Conservation (phyloP, 305 asterid genomes). For the Plantago coronopus region DNA sequence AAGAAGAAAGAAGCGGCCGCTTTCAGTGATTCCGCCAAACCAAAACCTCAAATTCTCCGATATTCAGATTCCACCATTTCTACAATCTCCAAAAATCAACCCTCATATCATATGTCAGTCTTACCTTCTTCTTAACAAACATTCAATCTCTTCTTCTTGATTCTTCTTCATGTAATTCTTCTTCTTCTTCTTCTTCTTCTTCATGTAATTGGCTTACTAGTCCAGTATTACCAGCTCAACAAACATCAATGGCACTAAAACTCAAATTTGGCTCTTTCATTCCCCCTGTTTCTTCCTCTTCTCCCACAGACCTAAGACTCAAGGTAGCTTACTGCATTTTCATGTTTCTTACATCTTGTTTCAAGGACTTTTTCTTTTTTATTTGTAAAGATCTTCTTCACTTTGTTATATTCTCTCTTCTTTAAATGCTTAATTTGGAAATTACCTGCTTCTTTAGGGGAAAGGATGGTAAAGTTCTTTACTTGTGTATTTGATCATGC, state of each 20-base stretch:
- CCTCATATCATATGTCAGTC: background rate
- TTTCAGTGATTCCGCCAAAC: background rate
- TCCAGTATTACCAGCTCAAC: background rate
- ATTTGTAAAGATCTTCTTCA: background rate
- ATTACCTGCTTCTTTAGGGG: slow-evolving; percentile 1
- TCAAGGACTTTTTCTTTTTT: background rate
- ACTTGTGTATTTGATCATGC: too few species aligned
- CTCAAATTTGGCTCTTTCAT: slow-evolving; percentile 20
- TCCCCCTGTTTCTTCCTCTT: slow-evolving; percentile 31
- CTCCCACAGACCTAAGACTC: slow-evolving; percentile 24
- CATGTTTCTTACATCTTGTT: background rate
- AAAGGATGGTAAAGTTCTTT: background rate
- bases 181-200: background rate
- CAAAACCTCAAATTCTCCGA: background rate
- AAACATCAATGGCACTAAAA: slow-evolving; percentile 6
- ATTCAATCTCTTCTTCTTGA: background rate
- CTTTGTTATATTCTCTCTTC: background rate
- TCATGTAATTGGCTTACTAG: background rate
- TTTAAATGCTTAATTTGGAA: background rate
- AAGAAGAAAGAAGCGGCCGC: background rate
- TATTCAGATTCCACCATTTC: background rate
- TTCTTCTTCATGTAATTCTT: background rate
- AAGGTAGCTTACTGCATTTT: slow-evolving; percentile 22
- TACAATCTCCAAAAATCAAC: background rate
- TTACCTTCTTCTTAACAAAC: background rate